phyloP scores from a whole-genome alignment of 2,329 filamentous ascomycete genomes.

The Penicillium sp. region DNA sequence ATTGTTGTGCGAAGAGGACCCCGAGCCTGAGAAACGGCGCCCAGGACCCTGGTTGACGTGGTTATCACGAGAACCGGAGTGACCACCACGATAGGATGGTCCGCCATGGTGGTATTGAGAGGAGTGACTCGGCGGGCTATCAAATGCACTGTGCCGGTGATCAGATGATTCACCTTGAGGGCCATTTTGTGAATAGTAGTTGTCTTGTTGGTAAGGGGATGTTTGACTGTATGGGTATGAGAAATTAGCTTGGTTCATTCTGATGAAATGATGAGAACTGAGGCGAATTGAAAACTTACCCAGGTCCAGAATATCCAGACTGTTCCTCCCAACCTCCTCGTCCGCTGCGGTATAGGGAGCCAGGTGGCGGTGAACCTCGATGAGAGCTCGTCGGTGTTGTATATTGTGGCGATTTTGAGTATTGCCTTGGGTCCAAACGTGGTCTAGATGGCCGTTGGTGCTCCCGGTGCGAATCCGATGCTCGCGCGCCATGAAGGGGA shows the following conservation, averaged over 20 bases:
- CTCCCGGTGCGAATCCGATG: conserved; percentile 35
- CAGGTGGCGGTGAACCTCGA: conserved; percentile 64
- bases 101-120: conserved; percentile 52
- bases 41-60: conserved; percentile 55
- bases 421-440: conserved; percentile 51
- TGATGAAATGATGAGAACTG: conserved; percentile 7
- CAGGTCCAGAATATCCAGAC: conserved; percentile 47
- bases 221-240: conserved; percentile 62
- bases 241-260: conserved; percentile 37
- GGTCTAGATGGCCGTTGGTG: conserved; percentile 45
- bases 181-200: conserved; percentile 55
- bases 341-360: conserved; percentile 62
- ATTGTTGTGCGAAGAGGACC: conserved; percentile 52
- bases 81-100: conserved; percentile 57
- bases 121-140: conserved; percentile 55
- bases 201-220: conserved; percentile 62
- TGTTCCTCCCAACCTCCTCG: conserved; percentile 59
- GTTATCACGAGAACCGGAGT: conserved; percentile 62
- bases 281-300: conserved; percentile 46
- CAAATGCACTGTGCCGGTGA: conserved; percentile 50
- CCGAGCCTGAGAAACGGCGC: conserved; percentile 49
- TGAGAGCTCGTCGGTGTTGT: conserved; percentile 58
- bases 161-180: conserved; percentile 62
- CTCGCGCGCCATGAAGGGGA: conserved; percentile 37
- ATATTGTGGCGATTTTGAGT: conserved; percentile 64